A percentile compares a stretch with the other conserved stretches of the same genome.
Conservation (phyloP, 139 green algal species). For the Tetraselmis chui region DNA sequence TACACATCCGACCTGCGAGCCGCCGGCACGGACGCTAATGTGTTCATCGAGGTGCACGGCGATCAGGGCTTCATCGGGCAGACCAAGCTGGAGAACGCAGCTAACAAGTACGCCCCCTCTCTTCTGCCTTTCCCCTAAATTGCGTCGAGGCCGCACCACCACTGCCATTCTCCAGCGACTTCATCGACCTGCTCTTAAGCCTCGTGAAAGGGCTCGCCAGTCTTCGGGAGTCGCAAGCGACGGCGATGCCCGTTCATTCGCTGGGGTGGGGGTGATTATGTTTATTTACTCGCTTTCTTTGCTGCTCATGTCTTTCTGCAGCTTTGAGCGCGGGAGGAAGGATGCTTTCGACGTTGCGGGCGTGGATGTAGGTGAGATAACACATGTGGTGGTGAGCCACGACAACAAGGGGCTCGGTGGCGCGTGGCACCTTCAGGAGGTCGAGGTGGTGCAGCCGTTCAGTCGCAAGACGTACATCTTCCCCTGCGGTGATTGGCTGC, state of each 20-base stretch:
- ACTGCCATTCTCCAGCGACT: too few relatives aligned
- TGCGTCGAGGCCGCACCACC: too few relatives aligned
- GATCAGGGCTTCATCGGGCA: slow-evolving; percentile 29
- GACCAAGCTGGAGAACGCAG: slow-evolving; percentile 25
- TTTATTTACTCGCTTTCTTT: too few relatives aligned
- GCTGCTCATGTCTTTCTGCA: not conserved
- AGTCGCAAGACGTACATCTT: slow-evolving; percentile 29
- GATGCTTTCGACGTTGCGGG: slow-evolving; percentile 46
- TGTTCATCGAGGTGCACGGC: slow-evolving; percentile 51
- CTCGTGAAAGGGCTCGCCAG: too few relatives aligned
- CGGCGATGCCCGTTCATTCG: too few relatives aligned
- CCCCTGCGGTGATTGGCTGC: slow-evolving; percentile 43
- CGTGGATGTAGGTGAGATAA: slow-evolving; percentile 27
- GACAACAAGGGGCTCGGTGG: slow-evolving; percentile 2
- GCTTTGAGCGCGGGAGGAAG: slow-evolving; percentile 46
- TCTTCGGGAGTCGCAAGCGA: too few relatives aligned
- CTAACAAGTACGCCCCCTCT: slow-evolving; percentile 18
- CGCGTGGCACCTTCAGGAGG: slow-evolving; percentile 12
- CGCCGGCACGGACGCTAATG: slow-evolving; percentile 54
- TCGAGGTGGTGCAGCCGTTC: not conserved
- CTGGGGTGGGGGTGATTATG: too few relatives aligned
- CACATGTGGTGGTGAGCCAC: not conserved
- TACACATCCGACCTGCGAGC: slow-evolving; percentile 39
- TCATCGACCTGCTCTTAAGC: too few relatives aligned
- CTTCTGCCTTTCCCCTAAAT: not conserved